Percentiles rank a stretch among this genome's conserved stretches.
Conservation (phyloP, 1,139 yeast species). For the Suhomyces terraborum region DNA sequence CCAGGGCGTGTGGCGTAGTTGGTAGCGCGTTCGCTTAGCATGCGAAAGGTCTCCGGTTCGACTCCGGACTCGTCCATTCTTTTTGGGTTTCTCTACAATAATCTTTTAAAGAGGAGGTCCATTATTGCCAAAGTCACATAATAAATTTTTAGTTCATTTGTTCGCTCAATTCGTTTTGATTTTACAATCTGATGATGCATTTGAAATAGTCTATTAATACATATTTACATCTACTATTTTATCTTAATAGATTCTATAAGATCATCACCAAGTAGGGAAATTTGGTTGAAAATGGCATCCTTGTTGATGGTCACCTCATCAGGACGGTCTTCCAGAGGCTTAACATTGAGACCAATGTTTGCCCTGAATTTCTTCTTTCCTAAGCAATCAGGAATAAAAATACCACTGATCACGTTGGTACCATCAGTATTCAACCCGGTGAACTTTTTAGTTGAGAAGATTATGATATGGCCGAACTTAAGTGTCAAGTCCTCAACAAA, state of each 20-base stretch:
- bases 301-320: conserved; percentile 68
- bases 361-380: conserved; percentile 71
- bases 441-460: conserved; percentile 61
- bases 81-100: conserved; percentile 18
- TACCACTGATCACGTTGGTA: conserved; percentile 68
- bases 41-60: conserved; percentile 91
- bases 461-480: conserved; percentile 56
- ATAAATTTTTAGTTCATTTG: neutral
- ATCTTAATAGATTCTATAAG: conserved; percentile 39
- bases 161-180: too few species aligned
- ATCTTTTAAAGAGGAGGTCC: too few species aligned
- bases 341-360: conserved; percentile 72
- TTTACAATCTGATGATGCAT: too few species aligned
- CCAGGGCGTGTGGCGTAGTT: conserved; percentile 86
- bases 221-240: conserved; percentile 22
- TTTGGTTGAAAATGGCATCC: conserved; percentile 74
- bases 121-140: too few species aligned
- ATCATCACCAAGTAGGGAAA: conserved; percentile 76
- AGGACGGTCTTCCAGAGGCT: conserved; percentile 52
- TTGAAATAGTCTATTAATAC: conserved; percentile 14
- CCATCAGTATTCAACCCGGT: conserved; percentile 53
- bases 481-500: conserved; percentile 57
- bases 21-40: conserved; percentile 91
- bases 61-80: conserved; percentile 84
- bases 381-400: conserved; percentile 68